Conservation (phyloP, 2,329 filamentous ascomycete species). For the Penicillium sp. region DNA sequence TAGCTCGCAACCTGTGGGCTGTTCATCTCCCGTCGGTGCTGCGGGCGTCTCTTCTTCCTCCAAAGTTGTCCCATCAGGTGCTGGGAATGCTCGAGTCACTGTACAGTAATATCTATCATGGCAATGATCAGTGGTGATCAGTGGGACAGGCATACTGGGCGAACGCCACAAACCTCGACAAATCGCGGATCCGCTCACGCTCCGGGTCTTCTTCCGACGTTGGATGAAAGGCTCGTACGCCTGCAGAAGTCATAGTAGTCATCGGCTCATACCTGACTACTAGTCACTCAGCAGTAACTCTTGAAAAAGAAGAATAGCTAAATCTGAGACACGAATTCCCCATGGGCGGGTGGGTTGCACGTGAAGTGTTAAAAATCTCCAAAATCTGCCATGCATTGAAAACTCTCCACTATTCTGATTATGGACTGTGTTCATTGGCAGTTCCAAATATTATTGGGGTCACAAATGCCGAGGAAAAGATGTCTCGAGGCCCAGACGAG, state of each 20-base stretch:
- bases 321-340: not conserved
- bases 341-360: not conserved
- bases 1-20: slow-evolving; percentile 3
- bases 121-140: slow-evolving; percentile 3
- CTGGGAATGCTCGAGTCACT: not conserved
- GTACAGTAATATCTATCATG: slow-evolving; percentile 20
- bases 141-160: not conserved
- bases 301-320: not conserved
- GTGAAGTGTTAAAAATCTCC: not conserved
- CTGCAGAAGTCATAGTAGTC: slow-evolving; percentile 1
- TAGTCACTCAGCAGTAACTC: not conserved
- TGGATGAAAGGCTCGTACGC: not conserved
- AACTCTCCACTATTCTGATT: not conserved
- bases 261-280: not conserved
- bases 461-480: not conserved
- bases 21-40: slow-evolving; percentile 13
- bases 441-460: not conserved
- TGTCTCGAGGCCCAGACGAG: not conserved
- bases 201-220: slow-evolving; percentile 11
- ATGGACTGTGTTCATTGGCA: not conserved
- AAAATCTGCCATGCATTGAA: not conserved
- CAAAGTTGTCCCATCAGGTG: too few species aligned
- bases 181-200: slow-evolving; percentile 20
- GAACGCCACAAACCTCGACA: slow-evolving; percentile 17
- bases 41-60: slow-evolving; percentile 8